Percentiles rank a stretch among this genome's conserved stretches.
These are phyloP conservation scores for Vigna mungo DNA, from an alignment of 306 rosid species.

Conservation along the genomic window DNA sequence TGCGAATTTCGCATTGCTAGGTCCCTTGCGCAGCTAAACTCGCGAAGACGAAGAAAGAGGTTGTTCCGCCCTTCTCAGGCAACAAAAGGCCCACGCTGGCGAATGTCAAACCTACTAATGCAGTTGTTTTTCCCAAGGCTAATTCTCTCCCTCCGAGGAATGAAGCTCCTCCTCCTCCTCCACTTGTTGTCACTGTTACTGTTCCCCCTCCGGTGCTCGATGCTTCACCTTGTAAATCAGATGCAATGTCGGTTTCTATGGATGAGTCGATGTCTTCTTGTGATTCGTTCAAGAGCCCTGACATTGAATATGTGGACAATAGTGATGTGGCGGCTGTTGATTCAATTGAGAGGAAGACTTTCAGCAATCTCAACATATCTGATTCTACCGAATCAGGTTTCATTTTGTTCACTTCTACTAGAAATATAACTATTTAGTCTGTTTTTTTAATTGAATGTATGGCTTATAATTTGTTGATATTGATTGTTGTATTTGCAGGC, in stretches of 20 bases:
- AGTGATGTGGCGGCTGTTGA: conserved; percentile 67
- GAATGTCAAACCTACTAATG: conserved; percentile 52
- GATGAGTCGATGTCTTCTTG: conserved; percentile 90
- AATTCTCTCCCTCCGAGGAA: conserved; percentile 46
- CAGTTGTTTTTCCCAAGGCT: conserved; percentile 54
- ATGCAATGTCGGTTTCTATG: conserved; percentile 74
- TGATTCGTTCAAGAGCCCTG: conserved; percentile 88
- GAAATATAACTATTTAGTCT: background rate
- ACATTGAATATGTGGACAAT: conserved; percentile 82
- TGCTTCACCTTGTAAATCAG: conserved; percentile 84
- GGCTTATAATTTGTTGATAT: background rate
- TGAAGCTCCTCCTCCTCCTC: conserved; percentile 37
- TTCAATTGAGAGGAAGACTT: conserved; percentile 76
- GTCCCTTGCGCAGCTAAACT: conserved; percentile 65
- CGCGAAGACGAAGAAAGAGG: conserved; percentile 71
- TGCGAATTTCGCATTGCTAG: conserved; percentile 50
- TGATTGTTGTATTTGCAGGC: conserved; percentile 56
- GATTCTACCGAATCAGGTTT: conserved; percentile 67
- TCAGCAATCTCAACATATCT: conserved; percentile 72
- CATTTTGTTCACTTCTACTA: background rate
- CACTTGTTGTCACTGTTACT: conserved; percentile 20
- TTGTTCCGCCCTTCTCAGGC: conserved; percentile 37
- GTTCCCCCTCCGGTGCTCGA: conserved; percentile 60
- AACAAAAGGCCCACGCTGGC: conserved; percentile 43
- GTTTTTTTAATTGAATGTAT: background rate